Conservation (phyloP, 2,329 filamentous ascomycete genomes). For the Microsporum canis region DNA sequence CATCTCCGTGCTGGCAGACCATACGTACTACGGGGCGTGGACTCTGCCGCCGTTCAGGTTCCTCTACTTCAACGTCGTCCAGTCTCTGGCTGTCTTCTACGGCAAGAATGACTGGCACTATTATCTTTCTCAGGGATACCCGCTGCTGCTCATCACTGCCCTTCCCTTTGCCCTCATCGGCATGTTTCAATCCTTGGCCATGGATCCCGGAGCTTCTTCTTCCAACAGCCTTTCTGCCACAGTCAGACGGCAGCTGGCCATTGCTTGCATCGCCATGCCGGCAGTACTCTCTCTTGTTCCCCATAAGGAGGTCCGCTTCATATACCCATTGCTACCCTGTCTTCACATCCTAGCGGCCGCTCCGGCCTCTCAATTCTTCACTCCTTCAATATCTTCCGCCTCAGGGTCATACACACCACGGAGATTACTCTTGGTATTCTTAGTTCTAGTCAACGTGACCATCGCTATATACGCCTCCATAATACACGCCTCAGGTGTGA, state of each 20-base stretch:
- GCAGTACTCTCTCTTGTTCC: slow-evolving; percentile 62
- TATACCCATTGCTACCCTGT: slow-evolving; percentile 82
- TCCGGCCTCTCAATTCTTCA: slow-evolving; percentile 55
- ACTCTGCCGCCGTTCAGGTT: slow-evolving; percentile 80
- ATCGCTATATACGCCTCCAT: slow-evolving; percentile 64
- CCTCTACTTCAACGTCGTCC: slow-evolving; percentile 79
- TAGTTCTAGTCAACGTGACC: slow-evolving; percentile 55
- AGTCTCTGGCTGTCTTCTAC: slow-evolving; percentile 85
- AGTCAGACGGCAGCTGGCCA: slow-evolving; percentile 46
- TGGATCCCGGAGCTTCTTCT: slow-evolving; percentile 26
- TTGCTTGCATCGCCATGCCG: slow-evolving; percentile 50
- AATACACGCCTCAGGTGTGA: slow-evolving; percentile 68
- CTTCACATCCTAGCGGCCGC: slow-evolving; percentile 70
- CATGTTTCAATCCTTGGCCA: slow-evolving; percentile 44
- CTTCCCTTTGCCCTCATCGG: slow-evolving; percentile 64
- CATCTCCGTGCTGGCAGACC: slow-evolving; percentile 57
- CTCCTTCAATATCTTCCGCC: slow-evolving; percentile 29
- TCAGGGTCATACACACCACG: slow-evolving; percentile 35
- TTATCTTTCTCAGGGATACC: slow-evolving; percentile 81
- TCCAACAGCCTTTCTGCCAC: slow-evolving; percentile 12
- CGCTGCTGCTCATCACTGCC: slow-evolving; percentile 71
- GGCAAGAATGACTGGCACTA: slow-evolving; percentile 85
- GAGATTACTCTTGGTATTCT: slow-evolving; percentile 41
- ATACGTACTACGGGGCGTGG: slow-evolving; percentile 71
- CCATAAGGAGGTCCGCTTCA: slow-evolving; percentile 96